Evolutionary conservation across 768 basidiomycete species (phyloP).

Genomic region (Chlorophyllum brunneum): DNA sequence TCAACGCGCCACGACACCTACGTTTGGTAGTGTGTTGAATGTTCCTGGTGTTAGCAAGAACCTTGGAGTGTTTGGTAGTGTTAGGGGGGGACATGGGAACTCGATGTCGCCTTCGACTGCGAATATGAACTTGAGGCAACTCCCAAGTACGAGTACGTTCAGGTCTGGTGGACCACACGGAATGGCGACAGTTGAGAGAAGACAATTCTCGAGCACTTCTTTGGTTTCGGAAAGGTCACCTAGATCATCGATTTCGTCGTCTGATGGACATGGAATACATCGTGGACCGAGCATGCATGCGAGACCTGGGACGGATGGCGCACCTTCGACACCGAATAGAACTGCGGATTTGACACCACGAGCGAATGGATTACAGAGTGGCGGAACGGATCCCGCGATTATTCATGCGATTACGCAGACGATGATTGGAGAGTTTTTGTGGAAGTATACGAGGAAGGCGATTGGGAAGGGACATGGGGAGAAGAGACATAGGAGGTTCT

Average conservation of each 20-base stretch:
- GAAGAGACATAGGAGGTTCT: slow-evolving; percentile 89
- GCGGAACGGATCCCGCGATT: slow-evolving; percentile 78
- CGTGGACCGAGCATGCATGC: slow-evolving; percentile 21
- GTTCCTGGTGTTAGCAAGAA: slow-evolving; percentile 37
- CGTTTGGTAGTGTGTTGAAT: slow-evolving; percentile 60
- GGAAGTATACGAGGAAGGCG: slow-evolving; percentile 90
- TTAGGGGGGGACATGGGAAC: slow-evolving; percentile 66
- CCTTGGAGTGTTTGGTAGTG: slow-evolving; percentile 7
- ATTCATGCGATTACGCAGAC: slow-evolving; percentile 99
- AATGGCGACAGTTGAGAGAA: slow-evolving; percentile 32
- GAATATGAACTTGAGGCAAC: slow-evolving; percentile 50
- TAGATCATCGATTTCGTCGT: slow-evolving; percentile 80
- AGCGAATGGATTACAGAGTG: slow-evolving; percentile 21
- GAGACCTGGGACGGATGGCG: slow-evolving; percentile 25
- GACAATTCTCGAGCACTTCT: slow-evolving; percentile 65
- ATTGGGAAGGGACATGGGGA: slow-evolving; percentile 91
- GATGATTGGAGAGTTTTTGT: slow-evolving; percentile 99
- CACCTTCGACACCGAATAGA: slow-evolving; percentile 44
- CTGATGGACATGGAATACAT: slow-evolving; percentile 40
- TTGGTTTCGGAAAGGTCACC: slow-evolving; percentile 58
- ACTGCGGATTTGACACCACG: slow-evolving; percentile 41
- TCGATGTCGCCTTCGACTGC: slow-evolving; percentile 71
- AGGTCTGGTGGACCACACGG: slow-evolving; percentile 62
- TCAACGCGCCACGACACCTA: slow-evolving; percentile 86
- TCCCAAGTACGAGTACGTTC: slow-evolving; percentile 81